A percentile compares a stretch with the other conserved stretches of the same genome.
phyloP scores from a whole-genome alignment of 2,329 filamentous ascomycete species.

The Malbranchea cinnamomea region DNA sequence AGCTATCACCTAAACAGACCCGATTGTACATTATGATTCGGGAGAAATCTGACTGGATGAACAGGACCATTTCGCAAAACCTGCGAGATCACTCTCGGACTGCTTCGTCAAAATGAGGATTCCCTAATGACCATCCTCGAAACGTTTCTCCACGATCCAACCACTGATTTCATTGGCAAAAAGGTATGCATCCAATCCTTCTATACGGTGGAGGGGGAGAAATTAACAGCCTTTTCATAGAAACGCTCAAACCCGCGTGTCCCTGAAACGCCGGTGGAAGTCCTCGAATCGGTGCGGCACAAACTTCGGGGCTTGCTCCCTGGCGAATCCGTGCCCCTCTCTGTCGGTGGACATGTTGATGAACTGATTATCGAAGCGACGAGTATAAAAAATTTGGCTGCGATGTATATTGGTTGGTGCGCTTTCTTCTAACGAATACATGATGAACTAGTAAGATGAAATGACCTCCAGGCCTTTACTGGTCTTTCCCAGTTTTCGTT shows the following conservation, averaged over 20 bases:
- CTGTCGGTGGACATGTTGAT: conserved; percentile 94
- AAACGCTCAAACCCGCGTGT: conserved; percentile 37
- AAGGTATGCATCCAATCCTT: conserved; percentile 27
- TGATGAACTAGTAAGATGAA: neutral
- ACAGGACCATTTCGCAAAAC: conserved; percentile 70
- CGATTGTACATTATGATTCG: neutral
- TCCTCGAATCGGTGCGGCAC: conserved; percentile 73
- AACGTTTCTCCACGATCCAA: conserved; percentile 93
- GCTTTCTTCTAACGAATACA: conserved; percentile 10
- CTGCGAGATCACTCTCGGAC: conserved; percentile 71
- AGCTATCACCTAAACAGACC: conserved; percentile 3
- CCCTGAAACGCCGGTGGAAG: conserved; percentile 57
- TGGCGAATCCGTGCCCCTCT: conserved; percentile 80
- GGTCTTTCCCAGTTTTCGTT: too few species aligned
- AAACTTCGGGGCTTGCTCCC: conserved; percentile 76
- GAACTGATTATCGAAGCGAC: conserved; percentile 81
- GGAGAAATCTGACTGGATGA: conserved; percentile 10
- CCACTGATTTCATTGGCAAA: conserved; percentile 76
- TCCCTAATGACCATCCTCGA: conserved; percentile 95
- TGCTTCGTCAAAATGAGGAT: conserved; percentile 83
- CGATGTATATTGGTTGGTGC: conserved; percentile 93
- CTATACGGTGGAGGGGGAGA: conserved; percentile 3
- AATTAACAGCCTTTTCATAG: conserved; percentile 19
- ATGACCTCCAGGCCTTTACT: neutral
- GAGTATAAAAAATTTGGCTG: conserved; percentile 61